Percentiles rank a stretch among this genome's conserved stretches.
These are phyloP conservation scores for Leucocoprinus sp. DNA, from an alignment of 768 basidiomycete species.

Conservation along the genomic window DNA sequence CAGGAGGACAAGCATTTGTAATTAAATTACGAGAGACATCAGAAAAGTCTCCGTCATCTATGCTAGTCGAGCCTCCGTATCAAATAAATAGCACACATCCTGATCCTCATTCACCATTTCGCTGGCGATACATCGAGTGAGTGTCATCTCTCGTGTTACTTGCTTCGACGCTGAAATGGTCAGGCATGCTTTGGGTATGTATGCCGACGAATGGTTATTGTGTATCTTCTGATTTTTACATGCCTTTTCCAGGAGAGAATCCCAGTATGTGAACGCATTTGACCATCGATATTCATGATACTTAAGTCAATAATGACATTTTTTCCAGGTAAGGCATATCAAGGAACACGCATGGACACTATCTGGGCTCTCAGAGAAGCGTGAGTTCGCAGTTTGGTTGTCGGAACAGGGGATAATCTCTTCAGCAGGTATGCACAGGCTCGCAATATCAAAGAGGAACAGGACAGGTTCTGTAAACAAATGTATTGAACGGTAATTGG, in stretches of 20 bases:
- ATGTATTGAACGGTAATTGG: conserved; percentile 36
- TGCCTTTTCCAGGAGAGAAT: conserved; percentile 38
- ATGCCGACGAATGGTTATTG: background rate
- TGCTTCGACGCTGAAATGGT: background rate
- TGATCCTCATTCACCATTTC: conserved; percentile 35
- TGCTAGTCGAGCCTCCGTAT: conserved; percentile 72
- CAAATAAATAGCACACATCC: conserved; percentile 43
- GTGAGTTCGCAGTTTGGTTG: conserved; percentile 24
- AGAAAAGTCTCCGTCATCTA: conserved; percentile 63
- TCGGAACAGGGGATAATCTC: background rate
- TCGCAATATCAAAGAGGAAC: conserved; percentile 51
- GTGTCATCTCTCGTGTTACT: conserved; percentile 11
- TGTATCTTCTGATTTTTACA: background rate
- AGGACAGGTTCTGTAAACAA: conserved; percentile 62
- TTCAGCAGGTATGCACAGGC: conserved; percentile 55
- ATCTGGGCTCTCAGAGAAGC: conserved; percentile 61
- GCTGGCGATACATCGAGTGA: conserved; percentile 77
- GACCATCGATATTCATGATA: conserved; percentile 1
- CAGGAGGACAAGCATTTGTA: conserved; percentile 67
- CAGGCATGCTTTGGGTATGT: conserved; percentile 52
- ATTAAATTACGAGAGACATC: conserved; percentile 71
- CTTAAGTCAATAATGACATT: background rate
- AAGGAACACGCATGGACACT: conserved; percentile 58
- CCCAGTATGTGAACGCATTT: conserved; percentile 29
- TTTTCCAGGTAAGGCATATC: conserved; percentile 27